phyloP scores from a whole-genome alignment of 148 eudicot genomes.

The Nyssa sinensis region DNA sequence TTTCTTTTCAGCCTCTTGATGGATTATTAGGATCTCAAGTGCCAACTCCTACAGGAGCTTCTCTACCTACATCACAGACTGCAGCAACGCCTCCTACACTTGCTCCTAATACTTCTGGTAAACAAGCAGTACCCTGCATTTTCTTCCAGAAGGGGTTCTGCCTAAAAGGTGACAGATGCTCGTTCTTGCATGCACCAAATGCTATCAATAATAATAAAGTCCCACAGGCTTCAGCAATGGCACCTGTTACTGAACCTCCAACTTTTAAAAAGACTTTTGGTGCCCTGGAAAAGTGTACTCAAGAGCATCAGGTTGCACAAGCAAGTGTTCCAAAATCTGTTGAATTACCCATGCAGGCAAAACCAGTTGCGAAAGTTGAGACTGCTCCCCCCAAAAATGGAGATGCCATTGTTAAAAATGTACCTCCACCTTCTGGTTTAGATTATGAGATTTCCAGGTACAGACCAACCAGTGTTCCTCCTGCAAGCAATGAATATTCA shows the following conservation, averaged over 20 bases:
- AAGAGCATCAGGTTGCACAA: slow-evolving; percentile 35
- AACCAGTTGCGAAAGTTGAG: slow-evolving; percentile 25
- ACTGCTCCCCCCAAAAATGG: slow-evolving; percentile 29
- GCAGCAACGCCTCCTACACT: slow-evolving; percentile 20
- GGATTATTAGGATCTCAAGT: slow-evolving; percentile 54
- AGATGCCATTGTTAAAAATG: slow-evolving; percentile 25
- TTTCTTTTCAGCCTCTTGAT: slow-evolving; percentile 73
- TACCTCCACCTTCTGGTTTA: slow-evolving; percentile 19
- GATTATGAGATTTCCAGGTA: slow-evolving; percentile 39
- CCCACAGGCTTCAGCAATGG: slow-evolving; percentile 34
- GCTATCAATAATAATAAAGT: slow-evolving; percentile 37
- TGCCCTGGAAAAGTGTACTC: slow-evolving; percentile 53
- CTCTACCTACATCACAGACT: slow-evolving; percentile 30
- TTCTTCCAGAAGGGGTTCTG: slow-evolving; percentile 82
- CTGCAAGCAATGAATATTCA: slow-evolving; percentile 40
- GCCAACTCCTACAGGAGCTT: slow-evolving; percentile 44
- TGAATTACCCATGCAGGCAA: slow-evolving; percentile 32
- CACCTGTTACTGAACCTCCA: slow-evolving; percentile 40
- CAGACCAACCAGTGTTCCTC: slow-evolving; percentile 25
- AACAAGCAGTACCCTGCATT: slow-evolving; percentile 75
- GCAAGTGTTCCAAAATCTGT: slow-evolving; percentile 30
- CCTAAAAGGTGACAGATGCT: slow-evolving; percentile 76
- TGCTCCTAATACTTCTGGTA: slow-evolving; percentile 41
- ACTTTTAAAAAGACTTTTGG: slow-evolving; percentile 41
- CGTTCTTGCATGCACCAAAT: slow-evolving; percentile 57